Percentiles rank a stretch among this genome's conserved stretches.
phyloP scores from a whole-genome alignment of 208 protist genomes.

The Acanthamoeba culbertsoni region DNA sequence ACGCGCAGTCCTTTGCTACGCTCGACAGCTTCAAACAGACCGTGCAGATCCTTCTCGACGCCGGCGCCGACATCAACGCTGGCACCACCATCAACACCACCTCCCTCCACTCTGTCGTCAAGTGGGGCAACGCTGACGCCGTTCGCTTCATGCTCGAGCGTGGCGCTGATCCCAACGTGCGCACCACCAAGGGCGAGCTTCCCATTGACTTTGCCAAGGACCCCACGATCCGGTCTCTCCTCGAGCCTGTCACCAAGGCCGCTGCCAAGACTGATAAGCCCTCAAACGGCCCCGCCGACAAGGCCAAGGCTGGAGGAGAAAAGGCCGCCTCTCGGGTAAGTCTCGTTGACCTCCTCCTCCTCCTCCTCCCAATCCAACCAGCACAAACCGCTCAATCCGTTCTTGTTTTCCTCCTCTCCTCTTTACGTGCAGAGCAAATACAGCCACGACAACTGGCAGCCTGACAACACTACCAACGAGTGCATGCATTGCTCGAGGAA shows the following conservation, averaged over 20 bases:
- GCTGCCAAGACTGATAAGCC: neutral
- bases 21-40: constrained; percentile 54
- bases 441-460: constrained; percentile 48
- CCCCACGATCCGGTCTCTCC: neutral
- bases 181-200: constrained; percentile 49
- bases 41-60: constrained; percentile 22
- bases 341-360: neutral
- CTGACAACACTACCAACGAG: constrained; percentile 16
- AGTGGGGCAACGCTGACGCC: constrained; percentile 41
- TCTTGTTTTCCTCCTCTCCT: neutral
- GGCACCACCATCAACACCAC: constrained; percentile 43
- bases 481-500: constrained; percentile 37
- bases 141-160: constrained; percentile 39
- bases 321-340: neutral
- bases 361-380: neutral
- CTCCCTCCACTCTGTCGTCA: constrained; percentile 25
- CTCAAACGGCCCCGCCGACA: neutral
- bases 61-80: constrained; percentile 59
- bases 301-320: neutral
- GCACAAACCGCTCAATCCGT: too few relatives aligned
- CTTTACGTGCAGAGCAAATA: neutral
- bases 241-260: constrained; percentile 47
- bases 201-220: constrained; percentile 60
- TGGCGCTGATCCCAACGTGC: constrained; percentile 47
- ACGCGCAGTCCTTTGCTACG: constrained; percentile 43